Conservation (phyloP, 2,329 filamentous ascomycete genomes). For the Macrophomina tecta region DNA sequence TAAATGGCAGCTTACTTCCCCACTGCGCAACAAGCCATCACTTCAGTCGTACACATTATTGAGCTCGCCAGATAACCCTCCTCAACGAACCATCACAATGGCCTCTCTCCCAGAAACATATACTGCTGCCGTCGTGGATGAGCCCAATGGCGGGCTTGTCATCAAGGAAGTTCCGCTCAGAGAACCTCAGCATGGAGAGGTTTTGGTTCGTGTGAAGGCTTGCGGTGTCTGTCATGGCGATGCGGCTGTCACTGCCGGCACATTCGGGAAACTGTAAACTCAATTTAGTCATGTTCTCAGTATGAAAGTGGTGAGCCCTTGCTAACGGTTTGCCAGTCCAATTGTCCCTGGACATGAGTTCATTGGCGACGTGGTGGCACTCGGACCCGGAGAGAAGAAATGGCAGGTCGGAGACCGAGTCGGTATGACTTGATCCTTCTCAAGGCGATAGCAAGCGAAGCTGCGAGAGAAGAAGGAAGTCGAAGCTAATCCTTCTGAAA, state of each 20-base stretch:
- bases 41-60: too few relatives aligned
- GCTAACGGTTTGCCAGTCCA: slow-evolving; percentile 44
- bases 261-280: slow-evolving; percentile 57
- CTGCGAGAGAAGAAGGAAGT: too few relatives aligned
- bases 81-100: slow-evolving; percentile 31
- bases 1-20: too few relatives aligned
- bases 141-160: slow-evolving; percentile 57
- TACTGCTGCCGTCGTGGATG: slow-evolving; percentile 68
- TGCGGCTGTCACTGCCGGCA: slow-evolving; percentile 16
- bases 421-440: slow-evolving; percentile 46
- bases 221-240: slow-evolving; percentile 77
- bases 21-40: too few relatives aligned
- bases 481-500: not conserved
- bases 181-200: slow-evolving; percentile 61
- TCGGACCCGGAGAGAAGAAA: slow-evolving; percentile 62
- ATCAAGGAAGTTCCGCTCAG: slow-evolving; percentile 67
- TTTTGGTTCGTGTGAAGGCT: slow-evolving; percentile 74
- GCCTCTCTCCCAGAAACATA: slow-evolving; percentile 63
- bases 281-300: too few relatives aligned
- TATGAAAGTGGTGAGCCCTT: too few relatives aligned
- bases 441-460: too few relatives aligned
- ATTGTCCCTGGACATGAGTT: slow-evolving; percentile 74
- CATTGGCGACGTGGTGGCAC: slow-evolving; percentile 68
- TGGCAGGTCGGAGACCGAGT: slow-evolving; percentile 70
- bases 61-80: too few relatives aligned